These are phyloP conservation scores for Euclidium syriacum DNA, from an alignment of 345 rosid species.

Conservation along the genomic window DNA sequence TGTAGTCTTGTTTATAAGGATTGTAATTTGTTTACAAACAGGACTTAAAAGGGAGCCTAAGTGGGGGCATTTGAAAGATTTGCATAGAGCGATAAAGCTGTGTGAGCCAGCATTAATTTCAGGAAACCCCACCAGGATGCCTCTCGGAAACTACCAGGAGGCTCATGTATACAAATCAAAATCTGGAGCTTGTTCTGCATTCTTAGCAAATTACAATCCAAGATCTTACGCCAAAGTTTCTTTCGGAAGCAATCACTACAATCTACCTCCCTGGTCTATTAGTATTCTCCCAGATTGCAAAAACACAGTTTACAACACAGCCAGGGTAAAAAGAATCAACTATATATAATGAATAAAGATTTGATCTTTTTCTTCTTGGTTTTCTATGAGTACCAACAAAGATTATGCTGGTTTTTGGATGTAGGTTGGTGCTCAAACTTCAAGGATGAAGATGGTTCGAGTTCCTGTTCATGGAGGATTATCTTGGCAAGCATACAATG, in stretches of 20 bases:
- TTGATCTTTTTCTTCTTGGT: neutral
- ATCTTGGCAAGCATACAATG: slow-evolving; percentile 92
- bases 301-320: slow-evolving; percentile 96
- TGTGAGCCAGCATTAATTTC: slow-evolving; percentile 86
- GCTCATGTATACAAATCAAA: slow-evolving; percentile 81
- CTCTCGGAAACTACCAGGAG: slow-evolving; percentile 90
- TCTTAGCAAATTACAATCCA: slow-evolving; percentile 78
- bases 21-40: slow-evolving; percentile 24
- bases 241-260: slow-evolving; percentile 70
- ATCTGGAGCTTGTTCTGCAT: slow-evolving; percentile 89
- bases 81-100: slow-evolving; percentile 87
- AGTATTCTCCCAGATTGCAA: slow-evolving; percentile 99
- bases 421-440: slow-evolving; percentile 86
- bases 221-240: slow-evolving; percentile 65
- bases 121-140: slow-evolving; percentile 53
- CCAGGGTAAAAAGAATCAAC: slow-evolving; percentile 55
- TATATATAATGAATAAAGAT: neutral
- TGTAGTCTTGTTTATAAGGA: neutral
- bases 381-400: neutral
- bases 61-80: slow-evolving; percentile 99
- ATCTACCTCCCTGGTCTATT: slow-evolving; percentile 98
- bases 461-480: slow-evolving; percentile 78
- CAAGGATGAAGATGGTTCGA: slow-evolving; percentile 80
- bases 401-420: slow-evolving; percentile 4
- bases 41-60: slow-evolving; percentile 92